A percentile compares a stretch with the other conserved stretches of the same genome.
Evolutionary conservation across 2,329 filamentous ascomycete species (phyloP).

Genomic region (Ascosphaera apis): DNA sequence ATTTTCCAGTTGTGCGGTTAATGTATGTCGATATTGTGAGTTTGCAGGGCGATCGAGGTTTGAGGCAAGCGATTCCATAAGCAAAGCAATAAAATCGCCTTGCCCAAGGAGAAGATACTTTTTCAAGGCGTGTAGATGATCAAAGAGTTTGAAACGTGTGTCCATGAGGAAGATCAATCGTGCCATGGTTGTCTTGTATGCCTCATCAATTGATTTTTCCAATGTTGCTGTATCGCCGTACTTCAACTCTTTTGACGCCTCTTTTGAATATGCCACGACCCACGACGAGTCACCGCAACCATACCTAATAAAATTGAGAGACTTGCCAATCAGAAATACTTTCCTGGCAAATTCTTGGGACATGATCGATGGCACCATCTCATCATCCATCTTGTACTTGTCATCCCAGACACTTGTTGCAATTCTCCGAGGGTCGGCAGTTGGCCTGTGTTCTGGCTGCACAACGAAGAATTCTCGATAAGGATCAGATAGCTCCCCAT

Average conservation of each 20-base stretch:
- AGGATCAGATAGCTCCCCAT: conserved; percentile 91
- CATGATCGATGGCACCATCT: conserved; percentile 83
- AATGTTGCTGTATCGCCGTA: conserved; percentile 87
- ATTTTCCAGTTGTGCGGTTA: conserved; percentile 94
- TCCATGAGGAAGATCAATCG: conserved; percentile 84
- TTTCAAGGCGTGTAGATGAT: conserved; percentile 77
- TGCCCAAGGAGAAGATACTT: conserved; percentile 87
- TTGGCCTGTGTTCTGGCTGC: conserved; percentile 42
- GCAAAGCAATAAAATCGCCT: conserved; percentile 85
- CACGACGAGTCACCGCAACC: conserved; percentile 82
- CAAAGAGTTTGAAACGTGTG: conserved; percentile 81
- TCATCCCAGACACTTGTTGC: conserved; percentile 93
- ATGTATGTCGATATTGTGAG: conserved; percentile 82
- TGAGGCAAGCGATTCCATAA: conserved; percentile 88
- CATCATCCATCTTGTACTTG: conserved; percentile 68
- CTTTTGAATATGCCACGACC: conserved; percentile 90
- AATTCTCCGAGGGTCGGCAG: conserved; percentile 23
- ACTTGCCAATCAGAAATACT: conserved; percentile 93
- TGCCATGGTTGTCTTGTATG: conserved; percentile 95
- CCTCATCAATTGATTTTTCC: conserved; percentile 83
- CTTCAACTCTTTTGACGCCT: conserved; percentile 68
- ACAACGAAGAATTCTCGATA: conserved; percentile 89
- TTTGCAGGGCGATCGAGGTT: conserved; percentile 92
- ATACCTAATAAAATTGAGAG: conserved; percentile 91
- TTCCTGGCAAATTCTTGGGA: conserved; percentile 86